Evolutionary conservation across 768 basidiomycete genomes (phyloP), one percentile per base, ranked within the genome.

Genomic region (Lentinula sp.): DNA sequence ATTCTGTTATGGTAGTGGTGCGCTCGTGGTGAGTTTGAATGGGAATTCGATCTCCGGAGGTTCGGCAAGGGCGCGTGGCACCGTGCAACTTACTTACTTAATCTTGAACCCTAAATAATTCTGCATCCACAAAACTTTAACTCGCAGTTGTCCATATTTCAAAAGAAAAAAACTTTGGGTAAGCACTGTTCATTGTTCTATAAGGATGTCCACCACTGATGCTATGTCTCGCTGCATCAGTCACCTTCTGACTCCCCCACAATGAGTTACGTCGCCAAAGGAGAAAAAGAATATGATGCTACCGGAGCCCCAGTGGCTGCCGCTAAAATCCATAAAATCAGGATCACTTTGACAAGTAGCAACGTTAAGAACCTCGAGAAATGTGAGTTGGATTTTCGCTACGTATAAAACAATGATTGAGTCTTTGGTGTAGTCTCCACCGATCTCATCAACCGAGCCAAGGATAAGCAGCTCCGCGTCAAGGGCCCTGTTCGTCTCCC

Each of bases 191-290:
- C 32, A 5, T 46, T n/a, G 32, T 52, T 10, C 28, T 50, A 3
- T 18, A 50, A 31, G 5, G 5, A 18, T 5, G 11, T 5, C 37
- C 9, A 11, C 9, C 15, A 39, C 59, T 61, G 5, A 59, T n/a
- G 31, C 11, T 13, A 10, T 31, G 1, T 53, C 13, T 9, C 49
- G 10, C 39, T 43, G 45, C 37, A 37, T 21, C 62, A 88, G 87
- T 88, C 89, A 89, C 88, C 88, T 88, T 82, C 87, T 90, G 82
- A 86, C 87, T 88, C 86, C 79, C 80, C 78, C 50, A 89, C 73
- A 78, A 93, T 93, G 93, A 93, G 91, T 91, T 93, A 95, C 90
- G 93, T 93, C 92, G 91, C 93, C 83, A 94, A 94, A 86, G 91
- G 89, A 76, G 93, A 95, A 77, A 95, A 98, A 77, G 95, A 97